Evolutionary conservation across 345 rosid species (phyloP), one percentile per base, ranked within the genome.

Genomic region (Laguncularia racemosa): DNA sequence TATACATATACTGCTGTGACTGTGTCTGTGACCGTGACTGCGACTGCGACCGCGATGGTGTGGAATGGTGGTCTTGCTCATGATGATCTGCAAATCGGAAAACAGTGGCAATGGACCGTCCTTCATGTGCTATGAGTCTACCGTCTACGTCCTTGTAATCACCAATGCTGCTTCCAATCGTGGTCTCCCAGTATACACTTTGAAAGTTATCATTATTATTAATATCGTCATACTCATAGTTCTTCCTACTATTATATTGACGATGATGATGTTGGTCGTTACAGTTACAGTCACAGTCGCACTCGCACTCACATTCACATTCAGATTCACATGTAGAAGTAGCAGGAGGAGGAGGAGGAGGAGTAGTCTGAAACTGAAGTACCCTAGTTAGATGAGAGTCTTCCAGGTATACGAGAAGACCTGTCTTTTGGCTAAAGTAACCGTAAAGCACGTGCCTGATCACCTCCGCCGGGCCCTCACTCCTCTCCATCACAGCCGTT

Each of bases 371-470:
- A 6, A 33, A 1, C 6, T 26, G 28, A 6, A 33, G 6, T 1
- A 88, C 98, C 19, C 99, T 75, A 3, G 91, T 86, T 28, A 92
- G 83, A 52, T 92, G 95, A 0, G 99, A 92, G 67, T 92, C 99
- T 58, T 92, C 99, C 23, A 89, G 19, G 69, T 92, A 89, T 18
- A 92, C 70, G 6, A 92, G 65, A 3, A 92, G 71, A 14, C 99
- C 99, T 60, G 88, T 93, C 71, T 78, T 93, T 47, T 93, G 99
- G 77, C 86, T 80, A 67, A 93, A 93, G 56, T 93, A 93, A n/a
- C 99, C 99, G 52, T 89, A 89, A 1, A 93, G 58, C 2, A 91
- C 88, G 65, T 93, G 99, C 53, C 99, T 78, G 13, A 93, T 81
- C 52, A 86, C 91, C 67, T 89, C 96, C 1, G 97, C 95, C 48